Evolutionary conservation across 2,329 filamentous ascomycete genomes (phyloP), one percentile per base, ranked within the genome.

Genomic region (Tympanopsis confertula): DNA sequence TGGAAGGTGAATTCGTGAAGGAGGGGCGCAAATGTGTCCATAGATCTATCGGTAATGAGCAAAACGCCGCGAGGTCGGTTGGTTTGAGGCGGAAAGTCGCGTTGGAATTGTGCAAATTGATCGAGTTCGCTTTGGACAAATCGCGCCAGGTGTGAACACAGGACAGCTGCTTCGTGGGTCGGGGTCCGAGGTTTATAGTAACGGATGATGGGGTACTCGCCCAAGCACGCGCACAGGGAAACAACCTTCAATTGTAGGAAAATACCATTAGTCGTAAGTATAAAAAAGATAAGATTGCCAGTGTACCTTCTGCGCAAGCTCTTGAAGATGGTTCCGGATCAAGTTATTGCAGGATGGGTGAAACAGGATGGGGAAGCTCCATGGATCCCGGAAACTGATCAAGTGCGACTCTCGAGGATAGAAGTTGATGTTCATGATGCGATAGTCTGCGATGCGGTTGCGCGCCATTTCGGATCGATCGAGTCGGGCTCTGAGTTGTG

Each of bases 1-100:
- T 98, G 91, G 56, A 96, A 98, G 12, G 91, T 95, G 55, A 98
- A 95, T 52, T 98, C 91, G 59, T 98, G 91, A 3, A 96, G 55
- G 10, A 96, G 62, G 1, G 91, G 91, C 0, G 89, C 80, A 62
- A 82, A 77, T 3, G 95, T 61, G 56, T 98, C 91, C 82, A 98
- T 91, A 5, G 87, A 86, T 43, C 91, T 76, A 56, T 96, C 91
- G 1, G 87, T 85, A 43, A 98, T 82, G 50, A 94, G 67, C 1
- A 98, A 71, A 1, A 87, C 76, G 28, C 86, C 86, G 45, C 85
- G 81, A 5, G 88, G 89, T 38, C 89, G 70, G 37, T 77, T 72
- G 5, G 76, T 76, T n/a, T 69, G 78, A 1, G 88, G 84, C 2
- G 89, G 89, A 44, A 94, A 96, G 52, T 85, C 78, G 36, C 77